Percentiles rank a stretch among this genome's conserved stretches.
Evolutionary conservation across 345 rosid species (phyloP).

Genomic region (Lepidium sativum): DNA sequence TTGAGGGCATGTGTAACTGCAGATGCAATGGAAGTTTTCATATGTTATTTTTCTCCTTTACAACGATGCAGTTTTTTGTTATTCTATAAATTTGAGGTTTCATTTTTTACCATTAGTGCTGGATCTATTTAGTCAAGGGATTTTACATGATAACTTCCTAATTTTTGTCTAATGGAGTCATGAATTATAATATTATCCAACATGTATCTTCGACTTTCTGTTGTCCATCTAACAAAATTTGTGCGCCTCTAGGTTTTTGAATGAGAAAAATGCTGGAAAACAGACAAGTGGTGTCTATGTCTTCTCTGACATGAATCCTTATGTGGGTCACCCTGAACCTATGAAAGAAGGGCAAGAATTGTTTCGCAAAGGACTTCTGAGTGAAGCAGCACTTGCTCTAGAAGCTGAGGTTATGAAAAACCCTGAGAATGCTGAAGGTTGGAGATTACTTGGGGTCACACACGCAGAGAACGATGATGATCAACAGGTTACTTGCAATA

Average conservation of each 20-base stretch:
- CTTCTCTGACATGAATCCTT: slow-evolving; percentile 98
- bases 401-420: slow-evolving; percentile 99
- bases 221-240: slow-evolving; percentile 8
- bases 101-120: not conserved
- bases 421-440: slow-evolving; percentile 96
- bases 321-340: slow-evolving; percentile 96
- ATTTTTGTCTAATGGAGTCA: not conserved
- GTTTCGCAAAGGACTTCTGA: slow-evolving; percentile 94
- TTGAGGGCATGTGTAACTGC: not conserved
- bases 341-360: slow-evolving; percentile 93
- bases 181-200: not conserved
- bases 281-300: slow-evolving; percentile 82
- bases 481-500: slow-evolving; percentile 64
- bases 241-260: slow-evolving; percentile 45
- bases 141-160: not conserved
- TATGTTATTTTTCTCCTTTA: not conserved
- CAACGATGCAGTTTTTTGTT: not conserved
- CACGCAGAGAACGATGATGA: slow-evolving; percentile 99
- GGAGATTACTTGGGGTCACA: slow-evolving; percentile 98
- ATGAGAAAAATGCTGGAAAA: slow-evolving; percentile 60
- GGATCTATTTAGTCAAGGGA: not conserved
- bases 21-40: not conserved
- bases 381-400: slow-evolving; percentile 98
- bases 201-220: not conserved
- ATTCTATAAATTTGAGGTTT: not conserved